Base-by-base conservation (phyloP, 345 rosid species). In the Angophora floribunda region DNA sequence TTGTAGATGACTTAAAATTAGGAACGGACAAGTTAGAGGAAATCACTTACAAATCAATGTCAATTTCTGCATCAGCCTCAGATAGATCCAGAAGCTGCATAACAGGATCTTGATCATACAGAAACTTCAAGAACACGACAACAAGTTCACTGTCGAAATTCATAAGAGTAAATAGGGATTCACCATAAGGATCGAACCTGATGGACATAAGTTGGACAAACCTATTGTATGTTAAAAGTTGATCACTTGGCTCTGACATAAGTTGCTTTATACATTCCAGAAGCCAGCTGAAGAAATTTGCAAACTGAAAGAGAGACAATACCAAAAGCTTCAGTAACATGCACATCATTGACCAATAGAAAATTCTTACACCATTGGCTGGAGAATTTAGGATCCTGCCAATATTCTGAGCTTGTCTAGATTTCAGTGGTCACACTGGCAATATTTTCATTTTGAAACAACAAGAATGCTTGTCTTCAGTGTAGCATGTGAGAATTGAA, bases 71-170 rank as follows among this genome's bases (percentile, higher is more conserved):
- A 90, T 92, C 95, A 88, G 88, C 92, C 91, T 94, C 96, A 89
- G 97, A 91, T 85, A 90, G 91, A 86, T 95, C 97, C 91, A 96
- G 89, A 88, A 97, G 91, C 87, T 93, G 94, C 94, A 91, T 95
- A 52, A 97, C 96, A 44, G 99, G 99, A 94, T 97, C 99, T 95
- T 96, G 99, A 92, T 97, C 97, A 89, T 96, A 96, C 70, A 97
- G 92, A 93, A 96, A 93, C 94, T 97, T 96, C 92, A 97, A 93
- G 95, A 97, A 97, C 90, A 95, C 92, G 88, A 96, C 93, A 86
- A 96, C 92, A 86, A 97, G 99, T 91, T 97, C 99, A 78, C 99
- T 97, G 99, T 93, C 89, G 80, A 91, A 93, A 91, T 52, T 50
- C 44, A 79, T n/a, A 36, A 15, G 84, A 59, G 41, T 26, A 55